Conservation (phyloP, 345 rosid genomes). For the Eucalyptus sideroxylon region DNA sequence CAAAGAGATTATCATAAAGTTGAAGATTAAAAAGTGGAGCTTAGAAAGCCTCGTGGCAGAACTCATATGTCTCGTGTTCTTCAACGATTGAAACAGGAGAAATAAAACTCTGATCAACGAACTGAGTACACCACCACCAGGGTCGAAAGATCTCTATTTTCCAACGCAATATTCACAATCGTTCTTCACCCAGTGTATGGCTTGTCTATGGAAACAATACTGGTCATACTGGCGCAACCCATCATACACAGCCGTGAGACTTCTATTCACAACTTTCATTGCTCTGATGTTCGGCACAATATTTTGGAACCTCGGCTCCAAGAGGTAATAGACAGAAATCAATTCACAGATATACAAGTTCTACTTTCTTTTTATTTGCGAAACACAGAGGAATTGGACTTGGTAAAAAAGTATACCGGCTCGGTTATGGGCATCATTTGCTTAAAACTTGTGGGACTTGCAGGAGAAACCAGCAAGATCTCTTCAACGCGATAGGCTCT, state of each 20-base stretch:
- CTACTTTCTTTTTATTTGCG: not conserved
- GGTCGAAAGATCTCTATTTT: conserved; percentile 33
- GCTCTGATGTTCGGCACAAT: conserved; percentile 55
- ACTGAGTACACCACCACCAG: conserved; percentile 20
- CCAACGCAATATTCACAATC: conserved; percentile 35
- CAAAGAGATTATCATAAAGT: not conserved
- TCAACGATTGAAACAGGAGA: conserved; percentile 21
- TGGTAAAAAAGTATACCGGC: not conserved
- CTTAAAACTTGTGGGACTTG: not conserved
- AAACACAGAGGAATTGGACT: too few relatives aligned
- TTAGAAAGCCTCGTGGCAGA: not conserved
- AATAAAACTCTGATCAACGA: conserved; percentile 44
- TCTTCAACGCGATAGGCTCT: conserved; percentile 53
- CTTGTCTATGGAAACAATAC: conserved; percentile 59
- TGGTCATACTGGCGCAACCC: conserved; percentile 63
- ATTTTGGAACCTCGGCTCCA: conserved; percentile 51
- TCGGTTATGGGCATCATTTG: not conserved
- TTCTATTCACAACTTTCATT: conserved; percentile 34
- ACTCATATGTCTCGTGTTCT: not conserved
- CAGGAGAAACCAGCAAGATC: conserved; percentile 30
- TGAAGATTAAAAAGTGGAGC: not conserved
- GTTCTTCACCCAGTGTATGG: conserved; percentile 30
- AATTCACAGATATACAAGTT: not conserved
- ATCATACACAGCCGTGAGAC: conserved; percentile 35
- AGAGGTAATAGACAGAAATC: conserved; percentile 12